Conservation (phyloP, 2,329 filamentous ascomycete genomes). For the Periglandula ipomoeae region DNA sequence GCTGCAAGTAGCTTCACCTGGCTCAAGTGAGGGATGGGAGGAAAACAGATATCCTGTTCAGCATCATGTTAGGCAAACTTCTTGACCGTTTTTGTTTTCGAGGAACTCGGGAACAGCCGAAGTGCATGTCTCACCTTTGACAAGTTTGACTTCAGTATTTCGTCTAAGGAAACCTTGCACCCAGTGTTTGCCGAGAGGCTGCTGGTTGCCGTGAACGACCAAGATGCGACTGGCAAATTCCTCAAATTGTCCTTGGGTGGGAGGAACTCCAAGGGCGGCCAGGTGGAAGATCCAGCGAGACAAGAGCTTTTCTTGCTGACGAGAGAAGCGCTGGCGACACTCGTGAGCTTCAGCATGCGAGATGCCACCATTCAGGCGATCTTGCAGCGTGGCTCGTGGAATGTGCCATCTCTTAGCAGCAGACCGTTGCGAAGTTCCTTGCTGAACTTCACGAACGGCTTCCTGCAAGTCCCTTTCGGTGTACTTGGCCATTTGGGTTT, state of each 20-base stretch:
- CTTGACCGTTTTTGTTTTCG: not conserved
- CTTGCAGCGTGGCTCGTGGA: conserved; percentile 10
- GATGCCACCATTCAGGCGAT: conserved; percentile 10
- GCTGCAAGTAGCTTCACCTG: conserved; percentile 4
- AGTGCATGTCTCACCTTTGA: conserved; percentile 8
- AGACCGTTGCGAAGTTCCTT: conserved; percentile 10
- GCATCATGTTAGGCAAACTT: conserved; percentile 1
- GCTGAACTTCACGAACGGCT: conserved; percentile 11
- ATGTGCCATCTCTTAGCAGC: conserved; percentile 11
- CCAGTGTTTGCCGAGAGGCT: conserved; percentile 11
- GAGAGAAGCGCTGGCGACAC: conserved; percentile 10
- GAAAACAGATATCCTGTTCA: conserved; percentile 8
- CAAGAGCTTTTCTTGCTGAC: conserved; percentile 9
- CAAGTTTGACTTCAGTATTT: conserved; percentile 9
- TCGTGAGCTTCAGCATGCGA: conserved; percentile 11
- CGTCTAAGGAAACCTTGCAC: conserved; percentile 10
- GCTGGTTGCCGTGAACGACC: conserved; percentile 8
- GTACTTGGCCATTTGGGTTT: conserved; percentile 10
- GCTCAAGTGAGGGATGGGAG: conserved; percentile 5
- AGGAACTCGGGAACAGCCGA: not conserved
- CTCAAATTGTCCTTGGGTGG: conserved; percentile 9
- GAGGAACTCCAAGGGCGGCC: conserved; percentile 9
- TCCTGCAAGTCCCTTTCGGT: conserved; percentile 10
- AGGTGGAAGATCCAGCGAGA: conserved; percentile 9
- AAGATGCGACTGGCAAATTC: conserved; percentile 10